Base-by-base conservation (phyloP, 257 asterid genomes). In the Nicotiana otophora region DNA sequence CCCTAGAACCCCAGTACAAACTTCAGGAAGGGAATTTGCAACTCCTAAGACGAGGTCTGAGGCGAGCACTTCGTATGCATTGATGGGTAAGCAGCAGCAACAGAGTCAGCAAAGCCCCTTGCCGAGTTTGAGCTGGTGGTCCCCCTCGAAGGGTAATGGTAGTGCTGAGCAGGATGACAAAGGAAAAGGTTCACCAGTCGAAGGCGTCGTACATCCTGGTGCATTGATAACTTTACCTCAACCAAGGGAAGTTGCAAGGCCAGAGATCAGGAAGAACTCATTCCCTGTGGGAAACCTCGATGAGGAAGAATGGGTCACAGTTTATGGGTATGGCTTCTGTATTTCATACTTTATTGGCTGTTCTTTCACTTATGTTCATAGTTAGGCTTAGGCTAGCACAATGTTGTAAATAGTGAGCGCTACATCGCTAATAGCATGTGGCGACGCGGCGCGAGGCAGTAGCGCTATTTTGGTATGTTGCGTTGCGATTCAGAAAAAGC, bases 281-380 rank as follows among this genome's bases (percentile, higher is more conserved):
- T 83, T 89, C 31, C 92, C 97, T 64, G 83, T 90, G 53, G 98
- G 97, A 67, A 90, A 88, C 84, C 81, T 90, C 85, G 92, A 94
- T 51, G 97, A 92, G 87, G 98, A 94, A 83, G 98, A 94, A 82
- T 96, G 99, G 98, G 97, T 96, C 82, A 94, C 99, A 3, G 98
- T 94, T 58, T 96, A 91, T 62, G 99, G 99, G 99, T 96, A 93
- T 55, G 69, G 5, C 78, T 81, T 36, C 46, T 80, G 78, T 78
- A 51, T 16, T 12, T 9, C 82, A 1, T 17, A 60, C 26, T n/a
- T 34, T 80, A 23, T 80, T 33, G 14, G 54, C 60, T n/a, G 62
- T 8, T 1, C 17, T 8, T 51, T 15, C 16, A 75, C 64, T 51
- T 75, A 28, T 53, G 9, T 75, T 8, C 63, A 48, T 72, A 46